Evolutionary conservation across 2,329 filamentous ascomycete genomes (phyloP).

Genomic region (Paracoccidioides brasiliensis): DNA sequence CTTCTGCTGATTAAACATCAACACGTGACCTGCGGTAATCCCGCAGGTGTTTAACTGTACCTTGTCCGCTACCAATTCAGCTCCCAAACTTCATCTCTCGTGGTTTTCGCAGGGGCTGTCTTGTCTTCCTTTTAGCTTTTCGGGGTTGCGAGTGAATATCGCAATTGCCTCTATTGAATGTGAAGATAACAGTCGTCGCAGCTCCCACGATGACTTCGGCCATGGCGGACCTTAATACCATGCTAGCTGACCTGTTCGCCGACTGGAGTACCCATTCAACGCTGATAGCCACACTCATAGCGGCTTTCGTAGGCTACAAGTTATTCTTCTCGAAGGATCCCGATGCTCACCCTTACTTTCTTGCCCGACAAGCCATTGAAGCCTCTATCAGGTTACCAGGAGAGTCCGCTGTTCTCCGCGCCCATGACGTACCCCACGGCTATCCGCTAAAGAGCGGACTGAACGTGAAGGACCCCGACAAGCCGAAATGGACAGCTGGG

Average conservation of each 20-base stretch:
- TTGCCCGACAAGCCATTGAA: conserved; percentile 69
- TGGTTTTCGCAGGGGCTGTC: no score
- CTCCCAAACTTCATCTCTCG: no score
- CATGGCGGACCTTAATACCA: conserved; percentile 57
- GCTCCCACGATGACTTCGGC: conserved; percentile 30
- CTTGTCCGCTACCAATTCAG: no score
- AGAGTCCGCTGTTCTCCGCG: conserved; percentile 75
- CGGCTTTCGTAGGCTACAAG: conserved; percentile 56
- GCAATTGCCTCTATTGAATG: no score
- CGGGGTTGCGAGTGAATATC: no score
- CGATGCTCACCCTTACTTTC: conserved; percentile 81
- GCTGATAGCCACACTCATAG: conserved; percentile 51
- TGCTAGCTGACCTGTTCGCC: conserved; percentile 54
- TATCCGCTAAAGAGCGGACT: conserved; percentile 66
- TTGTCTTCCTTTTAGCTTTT: no score
- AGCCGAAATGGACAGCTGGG: conserved; percentile 70
- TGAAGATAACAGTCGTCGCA: background rate
- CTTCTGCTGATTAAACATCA: no score
- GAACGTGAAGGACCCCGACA: conserved; percentile 66
- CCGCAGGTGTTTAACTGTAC: no score
- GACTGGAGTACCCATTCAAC: conserved; percentile 79
- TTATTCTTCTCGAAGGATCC: conserved; percentile 62
- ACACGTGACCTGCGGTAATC: no score
- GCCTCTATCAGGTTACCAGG: conserved; percentile 69
- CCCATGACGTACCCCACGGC: conserved; percentile 72